Evolutionary conservation across 768 basidiomycete species (phyloP).

Genomic region (Leucosporidium scottii): DNA sequence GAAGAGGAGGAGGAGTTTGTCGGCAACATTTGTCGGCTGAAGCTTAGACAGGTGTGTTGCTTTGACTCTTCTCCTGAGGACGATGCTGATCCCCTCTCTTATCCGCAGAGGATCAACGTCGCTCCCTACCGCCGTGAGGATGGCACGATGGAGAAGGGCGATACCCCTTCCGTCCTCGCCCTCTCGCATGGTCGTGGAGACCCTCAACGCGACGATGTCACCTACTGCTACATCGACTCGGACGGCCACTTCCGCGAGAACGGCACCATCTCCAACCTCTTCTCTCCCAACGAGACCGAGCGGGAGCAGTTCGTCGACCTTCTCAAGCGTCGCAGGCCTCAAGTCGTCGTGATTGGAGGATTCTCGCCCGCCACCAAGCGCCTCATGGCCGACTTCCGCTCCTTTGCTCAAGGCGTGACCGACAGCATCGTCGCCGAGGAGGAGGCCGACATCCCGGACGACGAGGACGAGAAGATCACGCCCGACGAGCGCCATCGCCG

Average conservation of each 20-base stretch:
- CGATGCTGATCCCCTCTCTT: neutral
- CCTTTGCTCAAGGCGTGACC: neutral
- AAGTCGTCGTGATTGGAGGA: constrained; percentile 82
- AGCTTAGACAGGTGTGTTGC: constrained; percentile 60
- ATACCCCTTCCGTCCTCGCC: constrained; percentile 68
- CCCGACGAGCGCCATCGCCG: constrained; percentile 34
- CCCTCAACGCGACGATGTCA: constrained; percentile 80
- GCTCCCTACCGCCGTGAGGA: constrained; percentile 41
- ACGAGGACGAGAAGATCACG: neutral
- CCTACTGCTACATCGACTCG: constrained; percentile 75
- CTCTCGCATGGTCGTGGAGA: constrained; percentile 94
- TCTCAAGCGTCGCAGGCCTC: constrained; percentile 72
- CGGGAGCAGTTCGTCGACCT: constrained; percentile 64
- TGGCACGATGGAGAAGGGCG: constrained; percentile 62
- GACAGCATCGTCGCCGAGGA: neutral
- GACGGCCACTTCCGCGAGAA: constrained; percentile 86
- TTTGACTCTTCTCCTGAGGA: no score
- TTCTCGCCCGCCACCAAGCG: constrained; percentile 47
- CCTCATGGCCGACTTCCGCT: constrained; percentile 35
- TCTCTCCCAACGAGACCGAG: constrained; percentile 1
- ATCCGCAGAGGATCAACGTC: constrained; percentile 19
- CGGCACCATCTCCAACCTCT: constrained; percentile 76
- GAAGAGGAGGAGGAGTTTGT: constrained; percentile 85
- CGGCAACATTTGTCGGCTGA: constrained; percentile 58
- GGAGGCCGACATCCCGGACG: constrained; percentile 12